phyloP scores from a whole-genome alignment of 306 rosid species.

The Senna tora region DNA sequence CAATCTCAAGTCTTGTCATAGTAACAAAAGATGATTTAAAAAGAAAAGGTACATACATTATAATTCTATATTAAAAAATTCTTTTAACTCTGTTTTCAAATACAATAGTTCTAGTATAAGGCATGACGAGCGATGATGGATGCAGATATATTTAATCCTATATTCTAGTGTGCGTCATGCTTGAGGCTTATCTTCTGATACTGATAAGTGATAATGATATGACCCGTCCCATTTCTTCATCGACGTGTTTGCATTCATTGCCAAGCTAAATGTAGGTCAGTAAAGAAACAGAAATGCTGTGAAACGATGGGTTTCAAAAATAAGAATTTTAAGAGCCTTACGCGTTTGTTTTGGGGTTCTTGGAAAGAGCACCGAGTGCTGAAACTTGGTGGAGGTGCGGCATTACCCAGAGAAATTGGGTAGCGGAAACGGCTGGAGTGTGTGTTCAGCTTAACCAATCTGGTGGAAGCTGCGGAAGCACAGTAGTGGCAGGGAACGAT shows the following conservation, averaged over 20 bases:
- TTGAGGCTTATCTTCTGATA: conserved; percentile 9
- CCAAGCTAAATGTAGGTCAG: background rate
- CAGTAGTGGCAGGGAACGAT: conserved; percentile 59
- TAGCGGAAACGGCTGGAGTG: conserved; percentile 45
- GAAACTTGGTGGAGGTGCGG: conserved; percentile 33
- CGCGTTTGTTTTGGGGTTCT: conserved; percentile 53
- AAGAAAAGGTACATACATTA: background rate
- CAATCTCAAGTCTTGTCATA: conserved; percentile 26
- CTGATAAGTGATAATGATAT: conserved; percentile 3
- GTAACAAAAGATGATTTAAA: background rate
- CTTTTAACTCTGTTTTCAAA: conserved; percentile 4
- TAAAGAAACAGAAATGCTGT: background rate
- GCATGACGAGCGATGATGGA: background rate
- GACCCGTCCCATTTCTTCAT: background rate
- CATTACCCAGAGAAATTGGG: conserved; percentile 47
- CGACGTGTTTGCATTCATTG: conserved; percentile 2
- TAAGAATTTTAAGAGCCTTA: conserved; percentile 32
- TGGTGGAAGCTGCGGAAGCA: conserved; percentile 47
- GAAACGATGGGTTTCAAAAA: conserved; percentile 18
- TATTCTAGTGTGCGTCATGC: background rate
- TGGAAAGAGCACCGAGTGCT: conserved; percentile 60
- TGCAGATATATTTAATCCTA: background rate
- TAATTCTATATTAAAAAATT: background rate
- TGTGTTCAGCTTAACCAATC: conserved; percentile 41
- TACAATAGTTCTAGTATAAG: background rate